Evolutionary conservation across 2,329 filamentous ascomycete genomes (phyloP).

Genomic region (Drechslerella dactyloides): DNA sequence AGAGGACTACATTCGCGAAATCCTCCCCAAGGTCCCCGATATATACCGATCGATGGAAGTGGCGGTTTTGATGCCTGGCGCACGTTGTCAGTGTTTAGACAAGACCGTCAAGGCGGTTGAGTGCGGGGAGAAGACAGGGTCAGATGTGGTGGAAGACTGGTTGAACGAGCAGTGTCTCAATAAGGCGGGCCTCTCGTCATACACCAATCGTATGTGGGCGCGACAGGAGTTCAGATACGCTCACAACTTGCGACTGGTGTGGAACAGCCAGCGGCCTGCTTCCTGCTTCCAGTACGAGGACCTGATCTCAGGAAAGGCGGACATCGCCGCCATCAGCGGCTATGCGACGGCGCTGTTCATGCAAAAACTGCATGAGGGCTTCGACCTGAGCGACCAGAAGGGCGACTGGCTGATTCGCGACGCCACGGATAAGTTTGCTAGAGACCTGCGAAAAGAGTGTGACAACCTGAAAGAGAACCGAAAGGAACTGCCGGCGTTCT

Average conservation of each 20-base stretch:
- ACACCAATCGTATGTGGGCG: slow-evolving; percentile 51
- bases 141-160: slow-evolving; percentile 41
- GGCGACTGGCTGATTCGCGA: slow-evolving; percentile 42
- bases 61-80: slow-evolving; percentile 39
- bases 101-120: slow-evolving; percentile 27
- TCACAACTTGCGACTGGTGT: slow-evolving; percentile 36
- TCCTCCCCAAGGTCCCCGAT: slow-evolving; percentile 45
- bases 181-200: slow-evolving; percentile 45
- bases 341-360: slow-evolving; percentile 47
- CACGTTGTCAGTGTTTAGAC: slow-evolving; percentile 37
- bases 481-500: slow-evolving; percentile 43
- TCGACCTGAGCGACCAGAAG: slow-evolving; percentile 39
- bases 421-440: slow-evolving; percentile 42
- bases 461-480: slow-evolving; percentile 33
- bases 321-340: slow-evolving; percentile 42
- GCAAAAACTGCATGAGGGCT: slow-evolving; percentile 46
- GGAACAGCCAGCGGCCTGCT: slow-evolving; percentile 39
- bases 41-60: slow-evolving; percentile 49
- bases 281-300: slow-evolving; percentile 44
- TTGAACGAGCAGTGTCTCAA: slow-evolving; percentile 41
- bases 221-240: slow-evolving; percentile 48
- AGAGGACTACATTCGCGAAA: slow-evolving; percentile 41
- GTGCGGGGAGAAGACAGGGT: slow-evolving; percentile 2
- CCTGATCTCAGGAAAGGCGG: slow-evolving; percentile 42
- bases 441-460: slow-evolving; percentile 39